phyloP scores from a whole-genome alignment of 352 stramenopile genomes.

The Saprolegnia parasitica region DNA sequence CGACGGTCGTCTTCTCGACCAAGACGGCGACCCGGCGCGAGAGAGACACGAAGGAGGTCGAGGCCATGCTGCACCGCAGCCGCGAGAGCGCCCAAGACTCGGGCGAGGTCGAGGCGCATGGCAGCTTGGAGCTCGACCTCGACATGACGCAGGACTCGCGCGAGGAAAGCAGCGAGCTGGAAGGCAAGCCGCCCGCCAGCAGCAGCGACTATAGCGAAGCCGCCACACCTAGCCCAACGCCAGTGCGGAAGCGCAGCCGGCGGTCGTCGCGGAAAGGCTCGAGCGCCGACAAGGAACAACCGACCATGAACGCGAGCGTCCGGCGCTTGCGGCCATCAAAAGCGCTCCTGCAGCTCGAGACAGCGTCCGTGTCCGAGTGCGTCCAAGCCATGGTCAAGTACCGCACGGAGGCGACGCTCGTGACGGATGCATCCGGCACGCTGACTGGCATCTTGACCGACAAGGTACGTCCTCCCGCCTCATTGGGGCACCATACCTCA shows the following conservation, averaged over 20 bases:
- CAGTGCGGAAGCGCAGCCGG: conserved; percentile 18
- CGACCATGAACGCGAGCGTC: conserved; percentile 21
- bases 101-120: conserved; percentile 1
- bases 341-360: conserved; percentile 69
- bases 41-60: background rate
- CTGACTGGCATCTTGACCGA: conserved; percentile 96
- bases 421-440: conserved; percentile 82
- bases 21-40: conserved; percentile 6
- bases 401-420: conserved; percentile 88
- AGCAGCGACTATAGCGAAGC: background rate
- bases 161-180: conserved; percentile 22
- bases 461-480: conserved; percentile 41
- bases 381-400: conserved; percentile 85
- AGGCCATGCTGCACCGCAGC: background rate
- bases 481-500: background rate
- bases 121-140: conserved; percentile 1
- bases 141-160: conserved; percentile 5
- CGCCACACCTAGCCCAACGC: background rate
- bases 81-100: conserved; percentile 14
- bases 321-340: conserved; percentile 50
- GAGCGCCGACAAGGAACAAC: background rate
- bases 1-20: conserved; percentile 28
- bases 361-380: conserved; percentile 61
- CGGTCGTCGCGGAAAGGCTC: conserved; percentile 26
- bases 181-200: background rate